Conservation (phyloP, 306 rosid genomes). For the Gastrolobium villosum region DNA sequence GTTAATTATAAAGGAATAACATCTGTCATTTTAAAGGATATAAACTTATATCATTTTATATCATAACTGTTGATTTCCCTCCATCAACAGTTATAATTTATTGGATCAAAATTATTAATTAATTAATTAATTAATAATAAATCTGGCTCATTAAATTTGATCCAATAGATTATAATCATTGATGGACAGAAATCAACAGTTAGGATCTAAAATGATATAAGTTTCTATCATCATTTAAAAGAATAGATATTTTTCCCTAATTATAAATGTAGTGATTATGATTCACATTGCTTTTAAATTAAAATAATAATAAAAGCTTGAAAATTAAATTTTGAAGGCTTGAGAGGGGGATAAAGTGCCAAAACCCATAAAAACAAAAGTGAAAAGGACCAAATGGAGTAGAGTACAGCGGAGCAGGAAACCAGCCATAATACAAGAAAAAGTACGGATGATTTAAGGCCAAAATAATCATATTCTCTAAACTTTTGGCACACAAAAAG, state of each 20-base stretch:
- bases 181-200: too few species aligned
- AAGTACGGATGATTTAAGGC: conserved; percentile 54
- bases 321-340: conserved; percentile 46
- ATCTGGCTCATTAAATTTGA: too few species aligned
- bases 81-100: too few species aligned
- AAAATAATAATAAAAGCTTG: conserved; percentile 31
- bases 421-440: conserved; percentile 26
- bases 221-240: too few species aligned
- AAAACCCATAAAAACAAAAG: conserved; percentile 43
- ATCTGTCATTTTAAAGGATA: too few species aligned
- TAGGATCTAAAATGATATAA: too few species aligned
- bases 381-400: conserved; percentile 49
- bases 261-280: neutral
- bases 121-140: too few species aligned
- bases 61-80: too few species aligned
- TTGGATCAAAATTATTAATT: too few species aligned
- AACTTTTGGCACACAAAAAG: conserved; percentile 59
- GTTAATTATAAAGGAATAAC: neutral
- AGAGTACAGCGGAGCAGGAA: conserved; percentile 45
- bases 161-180: too few species aligned
- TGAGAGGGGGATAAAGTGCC: conserved; percentile 59
- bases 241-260: too few species aligned
- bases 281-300: conserved; percentile 31
- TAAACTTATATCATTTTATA: too few species aligned
- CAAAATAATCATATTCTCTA: conserved; percentile 50